Percentiles rank a stretch among this genome's conserved stretches.
Conservation (phyloP, 306 rosid species). For the Cicer cuneatum region DNA sequence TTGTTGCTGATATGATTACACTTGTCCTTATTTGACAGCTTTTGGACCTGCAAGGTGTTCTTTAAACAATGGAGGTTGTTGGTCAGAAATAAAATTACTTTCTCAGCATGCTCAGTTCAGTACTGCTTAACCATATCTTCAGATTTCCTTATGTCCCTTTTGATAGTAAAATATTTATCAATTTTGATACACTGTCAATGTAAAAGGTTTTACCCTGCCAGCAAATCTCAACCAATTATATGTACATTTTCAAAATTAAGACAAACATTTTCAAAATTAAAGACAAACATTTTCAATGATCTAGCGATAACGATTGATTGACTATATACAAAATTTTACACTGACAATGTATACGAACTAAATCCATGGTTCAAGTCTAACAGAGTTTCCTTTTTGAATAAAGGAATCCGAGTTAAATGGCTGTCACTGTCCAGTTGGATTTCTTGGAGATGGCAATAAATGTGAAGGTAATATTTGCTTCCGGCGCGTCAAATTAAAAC, state of each 20-base stretch:
- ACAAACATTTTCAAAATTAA: too few relatives aligned
- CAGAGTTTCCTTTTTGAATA: slow-evolving; percentile 36
- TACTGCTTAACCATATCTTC: slow-evolving; percentile 45
- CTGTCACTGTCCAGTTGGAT: slow-evolving; percentile 80
- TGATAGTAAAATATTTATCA: slow-evolving; percentile 6
- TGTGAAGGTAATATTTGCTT: slow-evolving; percentile 70
- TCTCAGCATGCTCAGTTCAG: slow-evolving; percentile 98
- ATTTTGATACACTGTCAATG: too few relatives aligned
- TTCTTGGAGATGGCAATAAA: slow-evolving; percentile 66
- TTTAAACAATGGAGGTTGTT: slow-evolving; percentile 86
- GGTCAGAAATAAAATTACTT: slow-evolving; percentile 67
- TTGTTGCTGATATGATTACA: slow-evolving; percentile 37
- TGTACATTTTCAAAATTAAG: too few relatives aligned
- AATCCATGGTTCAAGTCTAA: slow-evolving; percentile 41
- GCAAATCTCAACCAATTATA: too few relatives aligned
- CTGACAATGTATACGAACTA: too few relatives aligned
- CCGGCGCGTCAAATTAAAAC: background rate
- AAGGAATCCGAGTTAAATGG: slow-evolving; percentile 71
- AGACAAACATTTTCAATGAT: too few relatives aligned
- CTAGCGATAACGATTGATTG: too few relatives aligned
- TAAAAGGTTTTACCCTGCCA: too few relatives aligned
- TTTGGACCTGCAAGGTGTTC: slow-evolving; percentile 94
- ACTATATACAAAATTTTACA: too few relatives aligned
- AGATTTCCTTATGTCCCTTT: background rate
- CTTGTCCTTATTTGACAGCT: slow-evolving; percentile 59